Percentiles rank a stretch among this genome's conserved stretches.
Evolutionary conservation across 2,329 filamentous ascomycete genomes (phyloP).

Genomic region (Calonectria pteridis): DNA sequence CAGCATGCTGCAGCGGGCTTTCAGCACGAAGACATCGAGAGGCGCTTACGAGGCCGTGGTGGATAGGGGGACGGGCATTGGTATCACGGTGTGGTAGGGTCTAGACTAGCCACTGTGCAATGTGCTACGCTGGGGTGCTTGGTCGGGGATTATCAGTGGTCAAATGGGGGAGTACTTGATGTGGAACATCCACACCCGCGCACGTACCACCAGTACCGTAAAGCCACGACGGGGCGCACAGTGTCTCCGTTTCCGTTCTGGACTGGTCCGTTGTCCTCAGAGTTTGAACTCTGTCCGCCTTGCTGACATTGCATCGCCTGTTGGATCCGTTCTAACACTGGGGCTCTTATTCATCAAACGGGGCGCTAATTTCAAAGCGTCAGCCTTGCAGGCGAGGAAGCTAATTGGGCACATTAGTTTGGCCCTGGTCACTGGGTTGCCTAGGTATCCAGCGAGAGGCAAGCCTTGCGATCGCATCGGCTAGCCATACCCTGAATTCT

Average conservation of each 20-base stretch:
- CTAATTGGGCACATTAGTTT: background rate
- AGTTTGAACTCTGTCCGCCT: background rate
- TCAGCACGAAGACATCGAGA: background rate
- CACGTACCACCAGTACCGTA: background rate
- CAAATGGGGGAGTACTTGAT: slow-evolving; percentile 1
- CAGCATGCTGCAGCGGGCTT: background rate
- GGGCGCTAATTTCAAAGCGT: background rate
- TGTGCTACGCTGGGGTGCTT: background rate
- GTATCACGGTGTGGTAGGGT: background rate
- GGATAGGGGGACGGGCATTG: background rate
- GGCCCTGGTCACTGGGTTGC: background rate
- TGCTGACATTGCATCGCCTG: background rate
- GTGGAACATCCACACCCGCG: slow-evolving; percentile 13
- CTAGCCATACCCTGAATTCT: background rate
- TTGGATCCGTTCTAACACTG: background rate
- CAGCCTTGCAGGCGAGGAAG: slow-evolving; percentile 7
- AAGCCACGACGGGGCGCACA: slow-evolving; percentile 1
- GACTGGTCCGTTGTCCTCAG: background rate
- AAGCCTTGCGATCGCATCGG: background rate
- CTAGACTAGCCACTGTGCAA: background rate
- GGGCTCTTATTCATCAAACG: slow-evolving; percentile 8
- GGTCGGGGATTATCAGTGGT: background rate
- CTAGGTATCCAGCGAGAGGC: background rate
- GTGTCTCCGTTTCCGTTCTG: background rate
- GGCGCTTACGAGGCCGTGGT: background rate